These are phyloP conservation scores for Solanum ossicruentum DNA, from an alignment of 257 asterid genomes.

Conservation along the genomic window DNA sequence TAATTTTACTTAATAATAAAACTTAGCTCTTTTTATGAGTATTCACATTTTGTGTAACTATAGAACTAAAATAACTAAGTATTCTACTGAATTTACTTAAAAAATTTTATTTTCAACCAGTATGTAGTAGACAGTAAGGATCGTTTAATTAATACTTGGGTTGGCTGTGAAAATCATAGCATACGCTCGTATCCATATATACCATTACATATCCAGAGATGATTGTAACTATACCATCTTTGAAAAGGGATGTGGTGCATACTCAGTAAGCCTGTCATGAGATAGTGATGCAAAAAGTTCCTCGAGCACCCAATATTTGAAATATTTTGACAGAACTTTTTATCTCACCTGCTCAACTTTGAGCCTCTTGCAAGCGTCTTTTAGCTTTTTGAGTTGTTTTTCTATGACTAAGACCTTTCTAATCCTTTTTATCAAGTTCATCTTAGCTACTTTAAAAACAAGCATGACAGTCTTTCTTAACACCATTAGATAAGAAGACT, in stretches of 20 bases:
- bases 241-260: too few species aligned
- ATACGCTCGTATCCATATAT: too few species aligned
- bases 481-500: neutral
- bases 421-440: slow-evolving; percentile 10
- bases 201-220: too few species aligned
- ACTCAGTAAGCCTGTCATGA: too few species aligned
- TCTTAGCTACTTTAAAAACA: neutral
- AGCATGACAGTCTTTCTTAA: neutral
- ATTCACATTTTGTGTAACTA: neutral
- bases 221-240: too few species aligned
- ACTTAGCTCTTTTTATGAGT: neutral
- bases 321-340: slow-evolving; percentile 7
- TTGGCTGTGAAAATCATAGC: too few species aligned
- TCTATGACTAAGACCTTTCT: slow-evolving; percentile 15
- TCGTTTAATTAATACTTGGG: too few species aligned
- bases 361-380: neutral
- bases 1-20: neutral
- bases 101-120: too few species aligned
- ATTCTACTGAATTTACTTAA: neutral
- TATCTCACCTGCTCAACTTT: too few species aligned
- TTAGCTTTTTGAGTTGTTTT: slow-evolving; percentile 6
- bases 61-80: neutral
- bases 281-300: too few species aligned
- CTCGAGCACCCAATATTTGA: neutral
- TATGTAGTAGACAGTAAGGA: too few species aligned